Evolutionary conservation across 2,329 filamentous ascomycete genomes (phyloP).

Genomic region (Rhinocladiella similis): DNA sequence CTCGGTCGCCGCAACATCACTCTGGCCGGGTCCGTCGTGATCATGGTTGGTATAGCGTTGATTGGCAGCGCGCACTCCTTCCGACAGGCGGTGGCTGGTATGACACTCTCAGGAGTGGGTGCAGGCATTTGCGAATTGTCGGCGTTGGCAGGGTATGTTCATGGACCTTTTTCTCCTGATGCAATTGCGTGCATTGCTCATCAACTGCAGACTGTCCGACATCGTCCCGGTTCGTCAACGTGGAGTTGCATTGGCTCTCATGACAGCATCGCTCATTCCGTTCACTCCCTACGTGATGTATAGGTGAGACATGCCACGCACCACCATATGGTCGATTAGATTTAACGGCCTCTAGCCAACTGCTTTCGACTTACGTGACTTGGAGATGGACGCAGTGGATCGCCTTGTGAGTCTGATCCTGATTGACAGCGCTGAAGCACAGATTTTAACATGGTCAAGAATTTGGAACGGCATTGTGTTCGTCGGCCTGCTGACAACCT

Average conservation of each 20-base stretch:
- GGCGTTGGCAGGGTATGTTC: conserved; percentile 17
- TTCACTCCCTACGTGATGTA: conserved; percentile 43
- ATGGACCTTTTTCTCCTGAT: too few species aligned
- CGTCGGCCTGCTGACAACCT: conserved; percentile 3
- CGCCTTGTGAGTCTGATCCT: conserved; percentile 5
- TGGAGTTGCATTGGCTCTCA: conserved; percentile 2
- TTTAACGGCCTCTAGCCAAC: conserved; percentile 40
- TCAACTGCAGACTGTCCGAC: conserved; percentile 13
- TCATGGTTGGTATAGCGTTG: conserved; percentile 10
- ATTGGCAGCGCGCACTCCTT: conserved; percentile 13
- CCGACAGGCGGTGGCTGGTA: conserved; percentile 10
- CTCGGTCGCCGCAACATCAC: conserved; percentile 14
- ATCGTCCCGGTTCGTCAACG: conserved; percentile 16
- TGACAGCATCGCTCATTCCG: conserved; percentile 10
- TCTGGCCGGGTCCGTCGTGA: background rate
- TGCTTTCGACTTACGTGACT: conserved; percentile 45
- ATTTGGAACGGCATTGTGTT: conserved; percentile 13
- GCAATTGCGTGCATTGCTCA: too few species aligned
- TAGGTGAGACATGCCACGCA: conserved; percentile 28
- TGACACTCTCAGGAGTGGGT: conserved; percentile 12
- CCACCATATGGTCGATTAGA: background rate
- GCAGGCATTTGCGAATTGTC: conserved; percentile 16
- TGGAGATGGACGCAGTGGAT: conserved; percentile 32
- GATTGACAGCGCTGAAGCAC: too few species aligned
- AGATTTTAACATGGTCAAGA: too few species aligned